These are phyloP conservation scores for Magnaporthiopsis poae DNA, from an alignment of 2,329 filamentous ascomycete species.

Conservation along the genomic window DNA sequence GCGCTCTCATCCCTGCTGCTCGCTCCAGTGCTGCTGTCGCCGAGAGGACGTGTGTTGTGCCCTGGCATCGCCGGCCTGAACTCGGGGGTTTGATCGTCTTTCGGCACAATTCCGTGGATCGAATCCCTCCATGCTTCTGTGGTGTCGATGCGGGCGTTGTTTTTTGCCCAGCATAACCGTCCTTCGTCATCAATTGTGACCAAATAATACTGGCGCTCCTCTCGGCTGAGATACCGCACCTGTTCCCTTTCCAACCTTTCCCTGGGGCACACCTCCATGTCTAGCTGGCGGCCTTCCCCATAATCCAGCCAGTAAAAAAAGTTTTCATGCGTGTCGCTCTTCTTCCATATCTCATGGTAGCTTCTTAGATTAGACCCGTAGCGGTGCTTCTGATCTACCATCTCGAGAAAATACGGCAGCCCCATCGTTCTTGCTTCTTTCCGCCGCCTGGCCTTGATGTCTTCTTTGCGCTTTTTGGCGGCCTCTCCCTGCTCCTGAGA, in stretches of 20 bases:
- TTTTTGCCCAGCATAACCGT: constrained; percentile 77
- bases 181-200: constrained; percentile 67
- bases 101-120: constrained; percentile 60
- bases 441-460: constrained; percentile 47
- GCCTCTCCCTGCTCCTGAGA: constrained; percentile 27
- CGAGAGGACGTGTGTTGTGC: constrained; percentile 20
- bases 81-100: constrained; percentile 48
- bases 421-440: constrained; percentile 71
- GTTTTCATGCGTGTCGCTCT: constrained; percentile 65
- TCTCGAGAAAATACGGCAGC: constrained; percentile 72
- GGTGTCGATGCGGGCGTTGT: constrained; percentile 67
- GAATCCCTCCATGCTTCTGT: constrained; percentile 68
- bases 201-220: constrained; percentile 73
- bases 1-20: constrained; percentile 17
- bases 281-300: constrained; percentile 61
- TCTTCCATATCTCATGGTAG: constrained; percentile 81
- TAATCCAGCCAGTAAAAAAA: constrained; percentile 92
- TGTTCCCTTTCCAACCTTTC: constrained; percentile 66
- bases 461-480: constrained; percentile 29
- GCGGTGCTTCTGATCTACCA: constrained; percentile 78
- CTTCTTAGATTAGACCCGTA: constrained; percentile 73
- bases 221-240: constrained; percentile 72
- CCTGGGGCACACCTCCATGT: constrained; percentile 62
- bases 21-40: constrained; percentile 18
- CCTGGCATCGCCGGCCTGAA: constrained; percentile 29